Conservation (phyloP, 768 basidiomycete genomes). For the Boletus rubroflammeus region DNA sequence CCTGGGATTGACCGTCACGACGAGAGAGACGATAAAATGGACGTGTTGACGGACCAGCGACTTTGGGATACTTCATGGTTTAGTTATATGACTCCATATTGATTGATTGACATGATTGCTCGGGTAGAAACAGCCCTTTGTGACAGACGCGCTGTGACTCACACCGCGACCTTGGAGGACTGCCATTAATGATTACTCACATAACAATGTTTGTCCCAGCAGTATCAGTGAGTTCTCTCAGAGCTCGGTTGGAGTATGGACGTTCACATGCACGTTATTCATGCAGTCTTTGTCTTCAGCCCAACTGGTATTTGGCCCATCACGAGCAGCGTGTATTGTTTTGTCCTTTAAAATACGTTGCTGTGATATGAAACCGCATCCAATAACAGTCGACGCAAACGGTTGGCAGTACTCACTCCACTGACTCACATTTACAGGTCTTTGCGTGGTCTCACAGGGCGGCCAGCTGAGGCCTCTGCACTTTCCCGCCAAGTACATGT, state of each 20-base stretch:
- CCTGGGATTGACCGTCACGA: slow-evolving; percentile 39
- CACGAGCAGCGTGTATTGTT: too few relatives aligned
- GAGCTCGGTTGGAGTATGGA: too few relatives aligned
- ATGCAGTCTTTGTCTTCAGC: too few relatives aligned
- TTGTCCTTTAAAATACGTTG: too few relatives aligned
- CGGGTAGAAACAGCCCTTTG: slow-evolving; percentile 4
- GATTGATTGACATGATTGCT: slow-evolving; percentile 3
- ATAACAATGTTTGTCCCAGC: too few relatives aligned
- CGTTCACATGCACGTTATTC: too few relatives aligned
- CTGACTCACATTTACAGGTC: background rate
- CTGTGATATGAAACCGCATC: too few relatives aligned
- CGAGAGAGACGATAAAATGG: background rate
- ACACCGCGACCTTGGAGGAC: background rate
- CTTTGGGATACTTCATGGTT: slow-evolving; percentile 34
- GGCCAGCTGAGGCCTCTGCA: background rate
- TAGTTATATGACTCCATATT: slow-evolving; percentile 2
- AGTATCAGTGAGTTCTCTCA: too few relatives aligned
- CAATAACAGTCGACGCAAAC: too few relatives aligned
- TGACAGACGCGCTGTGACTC: slow-evolving; percentile 29
- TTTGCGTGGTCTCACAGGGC: background rate
- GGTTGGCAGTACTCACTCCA: too few relatives aligned
- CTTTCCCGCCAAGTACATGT: background rate
- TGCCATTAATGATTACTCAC: too few relatives aligned
- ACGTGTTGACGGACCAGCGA: slow-evolving; percentile 21
- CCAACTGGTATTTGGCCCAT: too few relatives aligned